These are phyloP conservation scores for Friedmanniomyces simplex DNA, from an alignment of 495 filamentous ascomycete species.

Conservation along the genomic window DNA sequence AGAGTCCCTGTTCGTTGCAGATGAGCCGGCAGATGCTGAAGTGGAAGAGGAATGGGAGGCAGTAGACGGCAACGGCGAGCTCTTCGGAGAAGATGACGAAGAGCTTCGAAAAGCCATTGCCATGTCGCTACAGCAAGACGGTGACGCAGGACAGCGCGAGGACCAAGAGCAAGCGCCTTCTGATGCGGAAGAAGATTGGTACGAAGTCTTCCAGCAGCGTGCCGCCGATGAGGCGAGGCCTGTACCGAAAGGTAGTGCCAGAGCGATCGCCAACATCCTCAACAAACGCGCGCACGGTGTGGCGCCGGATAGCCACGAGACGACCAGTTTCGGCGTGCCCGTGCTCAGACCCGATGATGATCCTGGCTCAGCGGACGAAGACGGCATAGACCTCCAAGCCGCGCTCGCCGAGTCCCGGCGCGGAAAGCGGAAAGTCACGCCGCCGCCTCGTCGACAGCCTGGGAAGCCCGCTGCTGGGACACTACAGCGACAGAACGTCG, in stretches of 20 bases:
- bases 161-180: conserved; percentile 27
- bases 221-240: conserved; percentile 44
- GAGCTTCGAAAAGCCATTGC: conserved; percentile 74
- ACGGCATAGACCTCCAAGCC: conserved; percentile 52
- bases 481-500: background rate
- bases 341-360: conserved; percentile 18
- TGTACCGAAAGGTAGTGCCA: conserved; percentile 41
- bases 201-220: conserved; percentile 39
- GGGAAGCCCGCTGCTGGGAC: background rate
- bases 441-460: conserved; percentile 16
- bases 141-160: conserved; percentile 34
- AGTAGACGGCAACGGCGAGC: conserved; percentile 19
- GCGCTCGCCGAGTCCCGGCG: conserved; percentile 42
- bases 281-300: conserved; percentile 50
- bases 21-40: conserved; percentile 25
- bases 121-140: conserved; percentile 53
- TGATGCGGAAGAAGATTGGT: conserved; percentile 37
- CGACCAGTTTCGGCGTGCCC: conserved; percentile 15
- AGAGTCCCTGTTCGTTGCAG: conserved; percentile 59
- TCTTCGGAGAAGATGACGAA: conserved; percentile 44
- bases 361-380: conserved; percentile 44
- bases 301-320: conserved; percentile 30
- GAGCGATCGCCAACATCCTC: conserved; percentile 50
- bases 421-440: conserved; percentile 28
- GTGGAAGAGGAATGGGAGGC: conserved; percentile 30